These are phyloP conservation scores for Coemansia sp. DNA, from an alignment of 192 early-diverging fungal species.

Conservation along the genomic window DNA sequence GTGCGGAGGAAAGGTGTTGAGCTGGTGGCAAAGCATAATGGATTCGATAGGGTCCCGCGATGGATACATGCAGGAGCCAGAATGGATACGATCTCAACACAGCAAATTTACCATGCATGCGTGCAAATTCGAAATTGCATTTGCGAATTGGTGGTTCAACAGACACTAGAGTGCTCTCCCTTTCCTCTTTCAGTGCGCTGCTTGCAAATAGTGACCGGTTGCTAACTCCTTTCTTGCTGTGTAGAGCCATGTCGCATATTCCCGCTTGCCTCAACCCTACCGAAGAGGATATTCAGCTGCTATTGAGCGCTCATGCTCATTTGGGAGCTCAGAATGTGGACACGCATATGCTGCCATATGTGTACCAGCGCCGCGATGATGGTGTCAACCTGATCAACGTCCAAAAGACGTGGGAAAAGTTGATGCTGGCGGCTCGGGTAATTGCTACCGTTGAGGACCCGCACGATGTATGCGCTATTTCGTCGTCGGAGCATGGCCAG, in stretches of 20 bases:
- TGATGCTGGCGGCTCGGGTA: conserved; percentile 97
- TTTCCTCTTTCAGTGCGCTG: too few species aligned
- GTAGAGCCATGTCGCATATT: conserved; percentile 55
- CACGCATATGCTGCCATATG: conserved; percentile 92
- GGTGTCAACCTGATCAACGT: conserved; percentile 99
- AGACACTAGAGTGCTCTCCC: too few species aligned
- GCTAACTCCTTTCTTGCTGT: not conserved
- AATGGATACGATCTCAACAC: too few species aligned
- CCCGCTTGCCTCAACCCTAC: conserved; percentile 66
- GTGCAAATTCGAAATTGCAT: too few species aligned
- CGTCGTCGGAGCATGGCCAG: conserved; percentile 96
- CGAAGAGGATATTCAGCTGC: conserved; percentile 90
- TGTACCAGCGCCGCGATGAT: conserved; percentile 96
- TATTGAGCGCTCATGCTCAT: conserved; percentile 96
- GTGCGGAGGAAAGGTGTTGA: too few species aligned
- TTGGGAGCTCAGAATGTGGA: conserved; percentile 98
- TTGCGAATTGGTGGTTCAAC: too few species aligned
- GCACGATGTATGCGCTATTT: conserved; percentile 95
- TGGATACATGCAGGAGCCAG: too few species aligned
- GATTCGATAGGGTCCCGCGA: too few species aligned
- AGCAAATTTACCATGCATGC: too few species aligned
- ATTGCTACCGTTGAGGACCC: conserved; percentile 99
- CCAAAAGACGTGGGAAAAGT: conserved; percentile 99
- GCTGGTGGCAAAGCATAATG: too few species aligned
- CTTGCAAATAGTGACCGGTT: too few species aligned